phyloP scores from a whole-genome alignment of 1,284 basidiomycete species.

The Fomitopsis betulina region DNA sequence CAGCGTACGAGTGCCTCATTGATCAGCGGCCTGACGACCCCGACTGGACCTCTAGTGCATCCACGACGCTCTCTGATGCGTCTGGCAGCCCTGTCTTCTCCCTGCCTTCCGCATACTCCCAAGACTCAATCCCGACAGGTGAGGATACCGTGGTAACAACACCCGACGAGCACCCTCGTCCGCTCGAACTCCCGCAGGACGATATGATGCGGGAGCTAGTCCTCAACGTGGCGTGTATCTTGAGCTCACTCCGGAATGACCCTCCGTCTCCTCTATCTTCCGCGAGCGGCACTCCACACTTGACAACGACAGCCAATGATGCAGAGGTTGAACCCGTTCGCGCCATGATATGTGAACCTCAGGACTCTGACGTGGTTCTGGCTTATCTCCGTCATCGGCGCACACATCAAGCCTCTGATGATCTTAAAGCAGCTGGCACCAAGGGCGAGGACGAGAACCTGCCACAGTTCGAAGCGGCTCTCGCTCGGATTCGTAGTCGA shows the following conservation, averaged over 20 bases:
- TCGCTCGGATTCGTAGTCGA: neutral
- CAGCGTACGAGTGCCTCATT: neutral
- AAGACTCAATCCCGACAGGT: neutral
- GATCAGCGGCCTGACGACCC: neutral
- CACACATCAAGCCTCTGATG: neutral
- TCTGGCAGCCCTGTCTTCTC: neutral
- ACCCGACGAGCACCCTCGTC: neutral
- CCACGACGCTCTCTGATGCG: neutral
- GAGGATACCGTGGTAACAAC: neutral
- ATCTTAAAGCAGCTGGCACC: too few relatives aligned
- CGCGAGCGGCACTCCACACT: neutral
- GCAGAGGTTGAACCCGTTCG: neutral
- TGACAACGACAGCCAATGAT: neutral
- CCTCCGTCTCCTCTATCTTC: neutral
- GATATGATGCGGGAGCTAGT: neutral
- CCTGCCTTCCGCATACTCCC: neutral
- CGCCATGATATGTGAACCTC: neutral
- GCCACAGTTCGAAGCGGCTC: neutral
- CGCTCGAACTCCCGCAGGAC: neutral
- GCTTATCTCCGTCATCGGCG: neutral
- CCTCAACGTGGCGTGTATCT: neutral
- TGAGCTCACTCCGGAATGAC: neutral
- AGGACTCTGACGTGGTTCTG: neutral
- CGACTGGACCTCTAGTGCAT: neutral
- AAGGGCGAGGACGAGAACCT: neutral